Evolutionary conservation across 108 stramenopile species (phyloP), one percentile per base, ranked within the genome.

Genomic region (Asterionellopsis glacialis): DNA sequence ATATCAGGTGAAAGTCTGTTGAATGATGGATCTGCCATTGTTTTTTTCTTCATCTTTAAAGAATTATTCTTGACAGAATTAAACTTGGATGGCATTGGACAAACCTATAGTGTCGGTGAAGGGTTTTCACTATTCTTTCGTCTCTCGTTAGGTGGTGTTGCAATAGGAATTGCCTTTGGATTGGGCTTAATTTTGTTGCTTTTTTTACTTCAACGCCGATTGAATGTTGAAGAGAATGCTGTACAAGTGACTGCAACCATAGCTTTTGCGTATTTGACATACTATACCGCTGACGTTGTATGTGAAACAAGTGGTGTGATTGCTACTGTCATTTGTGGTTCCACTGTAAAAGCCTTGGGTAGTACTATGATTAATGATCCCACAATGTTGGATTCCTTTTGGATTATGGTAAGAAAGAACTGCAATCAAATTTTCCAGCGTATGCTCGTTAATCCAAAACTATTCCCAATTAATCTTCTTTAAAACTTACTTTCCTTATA

Each of bases 31-130:
- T 54, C 25, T 9, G 95, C 94, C 2, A 87, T 97, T 53, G 95
- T 98, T 19, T 83, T 96, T 39, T 98, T 88, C 70, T 66, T 72
- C 28, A 83, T 97, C 41, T 96, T 97, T 61, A 55, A 59, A 22
- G 58, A 59, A 28, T 53, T 69, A 0, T 82, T 77, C 58, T 70
- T 89, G 9, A 52, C 61, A 23, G 75, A 82, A 43, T 43, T 79
- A 43, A 72, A 70, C 10, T 50, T 71, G 14, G 15, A n/a, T 1
- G 44, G 33, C 10, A 11, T 40, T 45, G 47, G 65, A 41, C 62
- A 72, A 28, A 56, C 69, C 25, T 47, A 68, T 39, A 70, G 59
- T 27, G 54, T 59, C 43, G 68, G 45, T 11, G 18, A 63, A 14
- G 77, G 77, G 5, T 58, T 86, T 39, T 66, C 49, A 11, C 58